Conservation (phyloP, 345 rosid species). For the Moringa oleifera region DNA sequence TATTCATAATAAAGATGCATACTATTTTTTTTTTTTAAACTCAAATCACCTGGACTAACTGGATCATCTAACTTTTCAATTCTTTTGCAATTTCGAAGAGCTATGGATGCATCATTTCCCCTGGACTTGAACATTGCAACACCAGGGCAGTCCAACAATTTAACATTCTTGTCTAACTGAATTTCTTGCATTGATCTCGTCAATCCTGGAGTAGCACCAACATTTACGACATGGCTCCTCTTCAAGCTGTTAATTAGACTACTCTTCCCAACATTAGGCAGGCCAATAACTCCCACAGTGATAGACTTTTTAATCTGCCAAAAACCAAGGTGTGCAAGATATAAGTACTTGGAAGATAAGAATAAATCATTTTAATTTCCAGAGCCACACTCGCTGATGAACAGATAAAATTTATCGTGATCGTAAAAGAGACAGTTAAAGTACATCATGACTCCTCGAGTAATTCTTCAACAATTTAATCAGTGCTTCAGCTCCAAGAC, state of each 20-base stretch:
- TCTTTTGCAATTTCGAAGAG: slow-evolving; percentile 93
- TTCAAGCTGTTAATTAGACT: slow-evolving; percentile 98
- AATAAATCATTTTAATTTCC: neutral
- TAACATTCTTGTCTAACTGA: slow-evolving; percentile 87
- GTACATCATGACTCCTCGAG: slow-evolving; percentile 92
- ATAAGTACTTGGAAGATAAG: slow-evolving; percentile 2
- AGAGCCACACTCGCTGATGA: neutral
- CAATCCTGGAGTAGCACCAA: slow-evolving; percentile 92
- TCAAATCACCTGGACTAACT: slow-evolving; percentile 68
- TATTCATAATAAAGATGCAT: too few relatives aligned
- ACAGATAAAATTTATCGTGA: neutral
- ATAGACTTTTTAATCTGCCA: slow-evolving; percentile 87
- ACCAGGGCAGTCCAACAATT: slow-evolving; percentile 93
- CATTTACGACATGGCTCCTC: slow-evolving; percentile 87
- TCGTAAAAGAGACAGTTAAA: slow-evolving; percentile 1
- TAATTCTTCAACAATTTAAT: slow-evolving; percentile 85
- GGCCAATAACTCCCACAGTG: slow-evolving; percentile 87
- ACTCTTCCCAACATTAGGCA: slow-evolving; percentile 98
- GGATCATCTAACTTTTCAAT: slow-evolving; percentile 97
- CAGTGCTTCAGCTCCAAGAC: slow-evolving; percentile 96
- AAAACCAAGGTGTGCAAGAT: slow-evolving; percentile 8
- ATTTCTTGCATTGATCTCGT: slow-evolving; percentile 96
- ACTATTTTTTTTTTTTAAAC: neutral
- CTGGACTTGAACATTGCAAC: slow-evolving; percentile 87
- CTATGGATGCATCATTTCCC: slow-evolving; percentile 62